Evolutionary conservation across 1,139 yeast species (phyloP), one percentile per base, ranked within the genome.

Genomic region (Magnusiomyces suaveolens): DNA sequence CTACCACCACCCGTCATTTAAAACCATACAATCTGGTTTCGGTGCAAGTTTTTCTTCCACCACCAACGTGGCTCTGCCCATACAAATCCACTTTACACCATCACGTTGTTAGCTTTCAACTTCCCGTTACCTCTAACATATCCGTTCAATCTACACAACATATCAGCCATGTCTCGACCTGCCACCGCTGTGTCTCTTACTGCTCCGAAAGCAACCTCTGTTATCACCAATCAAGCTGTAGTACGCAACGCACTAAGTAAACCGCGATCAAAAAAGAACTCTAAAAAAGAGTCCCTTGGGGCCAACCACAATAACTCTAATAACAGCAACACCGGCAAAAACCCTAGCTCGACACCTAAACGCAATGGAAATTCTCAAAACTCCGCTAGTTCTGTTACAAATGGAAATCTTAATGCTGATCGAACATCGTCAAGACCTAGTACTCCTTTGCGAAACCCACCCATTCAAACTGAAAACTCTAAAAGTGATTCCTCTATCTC

Each of bases 181-280:
- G 49, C 20, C 16, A 32, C 49, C 33, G 29, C 12, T n/a, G 23
- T 18, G 18, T 33, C 43, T 3, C 18, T 38, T 6, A 46, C 54
- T 14, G 38, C 46, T 18, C 48, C 55, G 18, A 53, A 51, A 46
- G 39, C 54, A 2, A 52, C 56, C 23, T 54, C 56, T 20, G 53
- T 65, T 25, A 64, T 65, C 49, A 64, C 67, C 24, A 64, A 64
- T 54, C 66, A 66, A 43, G 60, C 64, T 12, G 62, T 64, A 41
- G 67, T 64, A 33, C 59, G 62, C 53, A 59, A 64, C 43, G 68
- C 68, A 21, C 54, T 64, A 25, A 59, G 56, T 32, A 56, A 39
- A 24, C 29, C 53, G 32, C 48, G 32, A n/a, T 18, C 46, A n/a
- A 43, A 43, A 43, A 6, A 26, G 3, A 3, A 23, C 6, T 21